Base-by-base conservation (phyloP, 2,329 filamentous ascomycete genomes). In the Lasiodiplodia gonubiensis region DNA sequence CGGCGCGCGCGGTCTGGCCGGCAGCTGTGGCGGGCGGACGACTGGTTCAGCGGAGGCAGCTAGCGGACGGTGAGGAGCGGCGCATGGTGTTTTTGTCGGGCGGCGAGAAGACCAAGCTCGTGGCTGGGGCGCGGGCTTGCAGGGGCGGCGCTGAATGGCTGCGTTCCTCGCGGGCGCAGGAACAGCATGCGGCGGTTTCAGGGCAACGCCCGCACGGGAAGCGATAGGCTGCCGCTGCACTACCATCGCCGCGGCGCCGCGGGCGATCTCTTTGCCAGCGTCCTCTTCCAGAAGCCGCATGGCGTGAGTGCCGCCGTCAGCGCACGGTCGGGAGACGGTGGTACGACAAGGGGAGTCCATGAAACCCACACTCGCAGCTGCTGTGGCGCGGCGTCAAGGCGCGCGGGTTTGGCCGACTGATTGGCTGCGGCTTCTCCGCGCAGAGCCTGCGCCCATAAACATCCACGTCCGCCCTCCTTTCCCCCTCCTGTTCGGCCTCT, bases 321-420 rank as follows among this genome's bases (percentile, higher is more conserved):
- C 57, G 57, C 57, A 61, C 57, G 57, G 57, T 61, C 57, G 57
- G 39, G 39, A 48, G 39, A 61, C 25, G 42, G 52, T 66, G 37
- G 63, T 66, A 66, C 63, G 63, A 55, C 63, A 23, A 61, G 57
- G 57, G 57, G 57, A 61, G 57, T 59, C 57, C 57, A 49, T 49
- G 57, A 49, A 61, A 49, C 57, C 57, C 57, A 10, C 57, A 10
- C 57, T 3, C 39, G 39, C 55, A 23, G 55, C 55, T 59, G 55
- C 55, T 59, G 55, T 59, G 55, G 55, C 55, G 55, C 57, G 39
- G 57, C 57, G 53, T 54, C 61, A 64, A 53, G 51, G 61, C 53
- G 52, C 37, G 37, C 63, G 52, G 63, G 49, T 25, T 55, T 54
- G 51, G 14, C 63, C 52, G 63, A 18, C 21, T 65, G 63, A 65